Evolutionary conservation across 2,329 filamentous ascomycete genomes (phyloP), one percentile per base, ranked within the genome.

Genomic region (Aspergillus calidoustus): DNA sequence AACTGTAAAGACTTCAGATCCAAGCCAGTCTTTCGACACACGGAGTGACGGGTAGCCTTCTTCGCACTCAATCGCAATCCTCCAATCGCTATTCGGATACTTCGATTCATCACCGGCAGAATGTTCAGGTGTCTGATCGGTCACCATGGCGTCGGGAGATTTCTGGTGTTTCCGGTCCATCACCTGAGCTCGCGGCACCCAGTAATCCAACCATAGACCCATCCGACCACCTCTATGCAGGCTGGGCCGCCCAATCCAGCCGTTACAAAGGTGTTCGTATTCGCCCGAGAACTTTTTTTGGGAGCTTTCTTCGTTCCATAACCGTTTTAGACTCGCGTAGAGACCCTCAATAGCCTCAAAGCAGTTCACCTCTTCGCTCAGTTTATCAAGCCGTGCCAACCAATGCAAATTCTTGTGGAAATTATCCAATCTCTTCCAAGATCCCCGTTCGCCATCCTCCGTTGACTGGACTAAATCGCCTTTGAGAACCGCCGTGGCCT

Each of bases 311-410:
- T 77, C 77, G 8, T 74, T 70, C 79, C 79, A 82, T 44, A 81
- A 69, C 41, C 76, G 75, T 65, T 73, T 76, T 50, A 81, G 69
- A 41, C 77, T 78, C 58, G 78, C 71, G 58, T 78, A 76, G 5
- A 82, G 71, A 17, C 76, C 77, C 56, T 79, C 78, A n/a, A 81
- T 68, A 11, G 79, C 79, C 66, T 80, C 76, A 52, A 82, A 81
- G 49, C 79, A 81, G 51, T 81, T 81, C 11, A 80, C 74, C 47
- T 80, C 76, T 54, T 77, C 72, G 58, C 79, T 80, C 54, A 81
- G 73, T 57, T 74, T 74, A 65, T 82, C 80, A 58, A 79, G 70
- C 41, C 76, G 78, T n/a, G 77, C 77, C 30, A 82, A 73, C 70
- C 79, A 79, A 52, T 75, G 75, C 38, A 82, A 58, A 63, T 81